A percentile compares a stretch with the other conserved stretches of the same genome.
These are phyloP conservation scores for Narthecium ossifragum DNA, from an alignment of 106 monocot genomes.

Conservation along the genomic window DNA sequence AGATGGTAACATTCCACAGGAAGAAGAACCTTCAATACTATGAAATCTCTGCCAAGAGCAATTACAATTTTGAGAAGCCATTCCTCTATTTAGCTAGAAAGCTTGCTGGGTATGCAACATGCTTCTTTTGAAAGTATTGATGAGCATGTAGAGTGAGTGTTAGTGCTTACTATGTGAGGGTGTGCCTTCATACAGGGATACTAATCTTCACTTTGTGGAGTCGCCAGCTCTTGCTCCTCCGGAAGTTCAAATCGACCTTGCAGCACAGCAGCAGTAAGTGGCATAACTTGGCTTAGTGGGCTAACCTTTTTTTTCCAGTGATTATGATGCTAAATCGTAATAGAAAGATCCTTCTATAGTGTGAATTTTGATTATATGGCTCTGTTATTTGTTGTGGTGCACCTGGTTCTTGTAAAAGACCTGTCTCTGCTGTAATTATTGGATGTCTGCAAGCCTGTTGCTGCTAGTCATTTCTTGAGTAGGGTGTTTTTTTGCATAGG, in stretches of 20 bases:
- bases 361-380: no score
- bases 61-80: constrained; percentile 43
- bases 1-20: constrained; percentile 36
- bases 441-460: no score
- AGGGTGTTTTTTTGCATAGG: no score
- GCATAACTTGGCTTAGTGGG: neutral
- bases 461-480: no score
- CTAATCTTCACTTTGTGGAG: constrained; percentile 55
- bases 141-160: neutral
- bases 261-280: constrained; percentile 35
- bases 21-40: constrained; percentile 49
- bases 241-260: constrained; percentile 56
- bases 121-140: neutral
- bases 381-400: no score
- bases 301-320: no score
- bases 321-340: no score
- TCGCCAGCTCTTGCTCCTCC: constrained; percentile 55
- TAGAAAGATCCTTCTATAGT: no score
- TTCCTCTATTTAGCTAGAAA: constrained; percentile 43
- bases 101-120: constrained; percentile 28
- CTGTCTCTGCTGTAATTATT: no score
- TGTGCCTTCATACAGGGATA: constrained; percentile 24
- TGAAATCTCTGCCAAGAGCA: constrained; percentile 46
- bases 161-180: no score
- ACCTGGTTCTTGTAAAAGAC: no score